Evolutionary conservation across 768 basidiomycete genomes (phyloP), one percentile per base, ranked within the genome.

Genomic region (Cystobasidium ongulense): DNA sequence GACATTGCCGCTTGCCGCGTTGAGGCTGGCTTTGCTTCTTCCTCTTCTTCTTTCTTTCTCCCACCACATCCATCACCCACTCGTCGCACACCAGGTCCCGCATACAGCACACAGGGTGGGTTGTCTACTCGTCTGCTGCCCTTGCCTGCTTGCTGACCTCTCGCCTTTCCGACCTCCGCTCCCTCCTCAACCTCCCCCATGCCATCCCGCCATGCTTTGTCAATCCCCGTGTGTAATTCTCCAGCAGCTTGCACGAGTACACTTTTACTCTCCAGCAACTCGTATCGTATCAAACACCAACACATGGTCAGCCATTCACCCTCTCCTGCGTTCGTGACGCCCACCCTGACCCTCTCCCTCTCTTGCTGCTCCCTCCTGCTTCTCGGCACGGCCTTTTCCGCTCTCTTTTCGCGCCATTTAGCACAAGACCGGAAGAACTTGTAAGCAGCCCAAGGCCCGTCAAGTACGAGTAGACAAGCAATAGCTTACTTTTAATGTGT

Each of bases 371-470:
- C 46, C n/a, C 21, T 50, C 46, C 15, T 11, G 15, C 46, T 50
- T 50, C n/a, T 50, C n/a, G n/a, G n/a, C n/a, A n/a, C n/a, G n/a
- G n/a, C n/a, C 46, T 39, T 39, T 39, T 39, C 39, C 17, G 8
- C 39, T 17, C 8, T 17, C 5, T 46, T 36, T 41, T 21, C n/a
- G 21, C 43, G 43, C 41, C 18, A 5, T 52, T 35, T 35, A 71
- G 68, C 68, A 71, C 68, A 71, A 71, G 68, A 71, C 68, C 52
- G 68, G 68, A 71, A 71, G 68, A 59, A 71, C 68, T 57, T 71
- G 68, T 71, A 36, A 18, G 65, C n/a, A n/a, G n/a, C n/a, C n/a
- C n/a, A n/a, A n/a, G n/a, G n/a, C n/a, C n/a, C n/a, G n/a, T n/a
- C n/a, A n/a, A n/a, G n/a, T n/a, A n/a, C n/a, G n/a, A n/a, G n/a